Conservation (phyloP, 2,329 filamentous ascomycete genomes). For the Nectriaceae sp. region DNA sequence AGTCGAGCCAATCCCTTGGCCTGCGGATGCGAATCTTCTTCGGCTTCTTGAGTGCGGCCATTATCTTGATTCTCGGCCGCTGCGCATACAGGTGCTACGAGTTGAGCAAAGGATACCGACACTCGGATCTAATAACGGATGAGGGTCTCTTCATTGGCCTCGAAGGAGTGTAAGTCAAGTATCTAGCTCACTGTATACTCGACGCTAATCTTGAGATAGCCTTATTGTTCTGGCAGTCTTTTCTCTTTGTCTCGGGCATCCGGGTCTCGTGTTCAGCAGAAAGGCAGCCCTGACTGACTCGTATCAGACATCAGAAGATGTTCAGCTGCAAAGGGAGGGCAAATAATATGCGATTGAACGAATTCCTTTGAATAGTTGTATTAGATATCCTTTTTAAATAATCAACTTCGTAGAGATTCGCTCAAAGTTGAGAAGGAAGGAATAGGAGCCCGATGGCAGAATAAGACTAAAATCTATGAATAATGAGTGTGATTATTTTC, state of each 20-base stretch:
- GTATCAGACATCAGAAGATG: conserved; percentile 1
- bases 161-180: conserved; percentile 47
- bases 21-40: conserved; percentile 47
- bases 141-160: conserved; percentile 55
- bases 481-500: too few relatives aligned
- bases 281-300: conserved; percentile 1
- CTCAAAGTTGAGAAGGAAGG: too few relatives aligned
- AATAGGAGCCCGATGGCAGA: too few relatives aligned
- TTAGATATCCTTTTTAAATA: too few relatives aligned
- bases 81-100: conserved; percentile 67
- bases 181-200: fast-evolving
- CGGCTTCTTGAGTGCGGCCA: conserved; percentile 51
- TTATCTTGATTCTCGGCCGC: conserved; percentile 60
- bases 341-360: too few relatives aligned
- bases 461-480: too few relatives aligned
- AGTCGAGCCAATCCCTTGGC: conserved; percentile 16
- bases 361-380: too few relatives aligned
- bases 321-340: too few relatives aligned
- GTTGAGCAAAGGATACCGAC: conserved; percentile 60
- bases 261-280: conserved; percentile 33
- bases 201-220: conserved; percentile 19
- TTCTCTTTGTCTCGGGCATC: conserved; percentile 40
- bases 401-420: too few relatives aligned
- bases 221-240: conserved; percentile 39
- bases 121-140: conserved; percentile 53